A percentile compares a stretch with the other conserved stretches of the same genome.
These are phyloP conservation scores for Fusarium marasasianum DNA, from an alignment of 2,329 filamentous ascomycete genomes.

Conservation along the genomic window DNA sequence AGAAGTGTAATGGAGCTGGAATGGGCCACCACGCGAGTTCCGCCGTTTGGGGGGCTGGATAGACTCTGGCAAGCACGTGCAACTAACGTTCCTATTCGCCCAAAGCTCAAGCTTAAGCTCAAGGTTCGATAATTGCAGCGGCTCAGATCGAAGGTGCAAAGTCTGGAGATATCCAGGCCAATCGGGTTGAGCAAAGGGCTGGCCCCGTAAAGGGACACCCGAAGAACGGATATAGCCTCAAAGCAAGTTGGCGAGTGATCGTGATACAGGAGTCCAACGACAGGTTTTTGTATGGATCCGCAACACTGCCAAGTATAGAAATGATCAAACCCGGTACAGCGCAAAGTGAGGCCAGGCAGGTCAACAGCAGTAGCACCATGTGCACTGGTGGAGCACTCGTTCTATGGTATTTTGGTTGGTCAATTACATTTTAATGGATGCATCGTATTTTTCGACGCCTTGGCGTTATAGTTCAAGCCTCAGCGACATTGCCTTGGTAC, in stretches of 20 bases:
- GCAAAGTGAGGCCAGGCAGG: too few relatives aligned
- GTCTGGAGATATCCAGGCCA: not conserved
- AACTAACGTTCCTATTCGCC: not conserved
- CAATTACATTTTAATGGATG: not conserved
- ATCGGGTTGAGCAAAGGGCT: not conserved
- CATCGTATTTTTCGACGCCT: constrained; percentile 15
- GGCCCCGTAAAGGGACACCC: too few relatives aligned
- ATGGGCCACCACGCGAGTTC: not conserved
- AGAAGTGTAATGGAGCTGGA: not conserved
- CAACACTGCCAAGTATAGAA: too few relatives aligned
- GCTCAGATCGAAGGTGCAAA: not conserved
- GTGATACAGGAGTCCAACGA: too few relatives aligned
- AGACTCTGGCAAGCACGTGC: not conserved
- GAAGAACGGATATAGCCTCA: not conserved
- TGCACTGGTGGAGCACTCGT: not conserved
- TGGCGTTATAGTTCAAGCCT: constrained; percentile 2
- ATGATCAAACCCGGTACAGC: too few relatives aligned
- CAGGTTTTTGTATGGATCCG: too few relatives aligned
- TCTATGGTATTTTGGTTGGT: not conserved
- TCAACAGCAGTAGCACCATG: not conserved
- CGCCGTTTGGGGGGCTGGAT: not conserved
- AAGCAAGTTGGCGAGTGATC: not conserved
- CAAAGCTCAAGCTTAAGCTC: not conserved
- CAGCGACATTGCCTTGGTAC: not conserved
- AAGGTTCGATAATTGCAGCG: not conserved